Base-by-base conservation (phyloP, 352 stramenopile genomes). In the Globisporangium camurandrum region DNA sequence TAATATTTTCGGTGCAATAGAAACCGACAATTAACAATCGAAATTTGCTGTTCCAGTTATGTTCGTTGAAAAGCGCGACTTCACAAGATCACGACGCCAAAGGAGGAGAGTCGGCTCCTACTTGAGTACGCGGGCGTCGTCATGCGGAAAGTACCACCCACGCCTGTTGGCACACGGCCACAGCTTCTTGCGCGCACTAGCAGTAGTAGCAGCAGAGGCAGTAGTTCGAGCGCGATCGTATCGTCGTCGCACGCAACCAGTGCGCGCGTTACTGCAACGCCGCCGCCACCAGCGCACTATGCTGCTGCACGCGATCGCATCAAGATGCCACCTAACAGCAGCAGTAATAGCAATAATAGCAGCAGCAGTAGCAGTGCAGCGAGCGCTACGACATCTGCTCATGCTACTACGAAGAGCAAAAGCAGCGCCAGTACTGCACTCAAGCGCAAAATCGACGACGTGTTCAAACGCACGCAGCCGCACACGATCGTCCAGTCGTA, bases 401-500 rank as follows among this genome's bases (percentile, higher is more conserved):
- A n/a, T n/a, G n/a, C 11, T 3, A 17, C 19, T 19, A 17, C 33
- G 19, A 19, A 17, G 9, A 41, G 1, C 36, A 41, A 41, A 19
- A 41, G 36, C n/a, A 20, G 23, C 3, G 22, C 16, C 31, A 42
- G 14, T 37, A 49, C 28, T 10, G 17, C 51, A 23, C 46, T 59
- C 3, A 68, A 62, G 34, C 65, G 57, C 46, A 84, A 77, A 57
- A 56, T 69, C 14, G 62, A 75, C 19, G 69, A 80, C 22, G 34
- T 86, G 1, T 67, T 86, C 27, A 68, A 67, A 45, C 74, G 67
- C 23, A 54, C 70, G 20, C 67, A 82, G 51, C 67, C 71, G 1
- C 71, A 86, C 45, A 69, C 69, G 16, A 67, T 86, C 26, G 62
- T 80, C 0, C 74, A 80, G 41, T 62, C 62, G 22, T 84, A 75